Conservation (phyloP, 108 stramenopile genomes). For the Pseudonitzschia multistriata region DNA sequence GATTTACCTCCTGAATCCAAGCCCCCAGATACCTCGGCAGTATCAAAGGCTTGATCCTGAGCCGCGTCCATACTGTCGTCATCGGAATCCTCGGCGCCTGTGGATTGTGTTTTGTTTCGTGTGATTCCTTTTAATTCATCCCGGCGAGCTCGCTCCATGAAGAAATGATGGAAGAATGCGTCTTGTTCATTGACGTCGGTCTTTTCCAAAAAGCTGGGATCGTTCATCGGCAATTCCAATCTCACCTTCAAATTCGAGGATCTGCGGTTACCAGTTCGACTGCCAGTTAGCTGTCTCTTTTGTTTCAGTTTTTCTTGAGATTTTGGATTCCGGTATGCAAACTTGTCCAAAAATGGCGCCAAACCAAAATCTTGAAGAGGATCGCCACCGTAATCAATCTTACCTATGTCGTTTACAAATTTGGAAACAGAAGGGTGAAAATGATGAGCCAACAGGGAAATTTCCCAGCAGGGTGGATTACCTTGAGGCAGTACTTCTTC, state of each 20-base stretch:
- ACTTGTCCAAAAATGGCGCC: conserved; percentile 93
- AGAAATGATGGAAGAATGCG: conserved; percentile 92
- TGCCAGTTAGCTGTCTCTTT: conserved; percentile 47
- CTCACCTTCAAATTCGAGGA: conserved; percentile 21
- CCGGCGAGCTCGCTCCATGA: conserved; percentile 78
- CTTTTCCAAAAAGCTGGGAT: conserved; percentile 65
- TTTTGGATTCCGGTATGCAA: conserved; percentile 99
- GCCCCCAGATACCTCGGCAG: conserved; percentile 46
- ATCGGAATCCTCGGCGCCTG: conserved; percentile 37
- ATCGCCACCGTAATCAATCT: conserved; percentile 87
- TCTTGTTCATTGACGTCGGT: conserved; percentile 65
- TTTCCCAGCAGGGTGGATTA: conserved; percentile 74
- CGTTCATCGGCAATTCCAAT: conserved; percentile 74
- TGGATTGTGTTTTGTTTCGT: conserved; percentile 27
- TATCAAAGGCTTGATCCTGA: conserved; percentile 49
- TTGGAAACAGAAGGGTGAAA: conserved; percentile 93
- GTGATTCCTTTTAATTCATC: conserved; percentile 80
- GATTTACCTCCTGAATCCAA: conserved; percentile 26
- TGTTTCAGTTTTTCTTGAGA: conserved; percentile 44
- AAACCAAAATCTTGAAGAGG: conserved; percentile 93
- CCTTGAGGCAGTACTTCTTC: background rate
- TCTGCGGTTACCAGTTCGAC: conserved; percentile 19
- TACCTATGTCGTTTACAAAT: conserved; percentile 67
- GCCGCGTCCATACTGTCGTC: conserved; percentile 56
- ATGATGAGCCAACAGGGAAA: conserved; percentile 76